Evolutionary conservation across 495 filamentous ascomycete genomes (phyloP).

Genomic region (Penicillium desertorum): DNA sequence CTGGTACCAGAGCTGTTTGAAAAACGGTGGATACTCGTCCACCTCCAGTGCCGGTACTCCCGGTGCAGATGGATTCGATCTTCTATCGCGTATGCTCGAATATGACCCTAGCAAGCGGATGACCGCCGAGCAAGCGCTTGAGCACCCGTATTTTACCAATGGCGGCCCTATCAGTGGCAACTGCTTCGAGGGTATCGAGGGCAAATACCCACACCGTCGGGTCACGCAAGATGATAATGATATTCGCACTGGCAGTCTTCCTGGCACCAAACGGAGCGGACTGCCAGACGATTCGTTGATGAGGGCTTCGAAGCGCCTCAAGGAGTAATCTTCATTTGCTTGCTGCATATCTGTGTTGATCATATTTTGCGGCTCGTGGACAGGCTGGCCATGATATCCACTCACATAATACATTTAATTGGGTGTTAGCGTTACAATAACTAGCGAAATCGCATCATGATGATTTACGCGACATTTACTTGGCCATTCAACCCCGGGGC

Average conservation of each 20-base stretch:
- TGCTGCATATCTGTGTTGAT: constrained; percentile 7
- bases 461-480: neutral
- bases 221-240: constrained; percentile 95
- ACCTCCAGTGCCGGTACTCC: constrained; percentile 53
- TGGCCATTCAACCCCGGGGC: neutral
- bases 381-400: constrained; percentile 2
- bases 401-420: constrained; percentile 8
- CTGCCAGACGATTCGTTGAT: constrained; percentile 78
- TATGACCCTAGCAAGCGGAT: constrained; percentile 90
- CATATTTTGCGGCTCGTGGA: constrained; percentile 1
- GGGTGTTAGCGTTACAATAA: constrained; percentile 13
- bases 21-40: constrained; percentile 55
- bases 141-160: constrained; percentile 80
- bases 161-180: constrained; percentile 66
- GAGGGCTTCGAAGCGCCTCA: constrained; percentile 45
- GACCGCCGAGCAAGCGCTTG: constrained; percentile 79
- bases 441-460: constrained; percentile 2
- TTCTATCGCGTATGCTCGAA: constrained; percentile 78
- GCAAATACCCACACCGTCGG: constrained; percentile 83
- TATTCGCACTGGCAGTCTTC: constrained; percentile 79
- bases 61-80: constrained; percentile 73
- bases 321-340: constrained; percentile 33
- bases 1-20: constrained; percentile 65
- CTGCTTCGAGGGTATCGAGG: constrained; percentile 86
- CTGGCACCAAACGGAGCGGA: constrained; percentile 89